Base-by-base conservation (phyloP, 805 yeast genomes). In the Saccharomycopsis schoenii region DNA sequence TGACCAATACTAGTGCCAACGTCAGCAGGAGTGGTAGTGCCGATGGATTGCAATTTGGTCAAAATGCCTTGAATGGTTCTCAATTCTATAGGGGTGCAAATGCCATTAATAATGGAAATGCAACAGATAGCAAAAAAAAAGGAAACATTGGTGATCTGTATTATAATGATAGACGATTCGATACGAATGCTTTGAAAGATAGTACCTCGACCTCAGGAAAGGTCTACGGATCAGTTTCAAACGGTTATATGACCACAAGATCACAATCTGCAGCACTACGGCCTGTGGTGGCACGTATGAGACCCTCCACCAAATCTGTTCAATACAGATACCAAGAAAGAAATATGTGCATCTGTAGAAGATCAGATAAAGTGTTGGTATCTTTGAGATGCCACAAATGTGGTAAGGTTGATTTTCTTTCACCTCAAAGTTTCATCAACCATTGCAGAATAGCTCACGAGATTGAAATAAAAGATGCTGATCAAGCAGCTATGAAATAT, bases 361-460 rank as follows among this genome's bases (percentile, higher is more conserved):
- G 90, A 63, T 81, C 85, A 4, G 94, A 88, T 69, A 92, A 92
- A 1, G 76, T 85, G 0, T 72, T 86, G 21, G 90, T 88, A 1
- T 77, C 83, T 57, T 76, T 88, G 42, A 83, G 83, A 9, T 88
- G 96, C 69, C 81, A 84, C 1, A 80, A 78, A 58, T 88, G 96
- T 71, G 79, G 76, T 11, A 71, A 92, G 58, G 78, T 83, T 51
- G 88, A 86, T 64, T 88, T 88, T 68, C 84, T 89, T 9, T 82
- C 88, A 14, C 89, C 91, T 0, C 94, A 88, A 68, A 94, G 94
- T 15, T 86, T 88, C 66, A 77, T 87, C 42, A 88, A 87, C 69
- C 96, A 88, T 70, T 81, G 86, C 59, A 76, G 94, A 62, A 78
- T 86, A 29, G 87, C 91, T 9, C 96, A 88, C 69, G 74, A 81